phyloP scores from a whole-genome alignment of 2,329 filamentous ascomycete genomes.

The Alternaria burnsii region DNA sequence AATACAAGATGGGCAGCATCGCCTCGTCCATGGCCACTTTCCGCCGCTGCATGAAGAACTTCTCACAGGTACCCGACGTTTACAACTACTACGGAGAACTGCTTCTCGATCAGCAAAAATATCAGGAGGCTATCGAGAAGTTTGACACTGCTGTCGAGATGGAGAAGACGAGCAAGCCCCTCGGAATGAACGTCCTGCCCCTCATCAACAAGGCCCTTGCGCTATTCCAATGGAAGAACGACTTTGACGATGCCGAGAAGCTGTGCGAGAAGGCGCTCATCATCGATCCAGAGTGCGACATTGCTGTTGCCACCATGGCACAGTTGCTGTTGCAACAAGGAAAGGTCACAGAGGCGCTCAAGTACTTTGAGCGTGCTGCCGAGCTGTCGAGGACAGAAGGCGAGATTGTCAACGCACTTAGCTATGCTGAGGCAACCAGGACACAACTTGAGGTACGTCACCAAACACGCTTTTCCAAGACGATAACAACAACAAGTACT shows the following conservation, averaged over 20 bases:
- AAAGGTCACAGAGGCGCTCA: conserved; percentile 92
- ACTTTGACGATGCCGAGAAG: conserved; percentile 93
- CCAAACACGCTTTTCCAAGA: background rate
- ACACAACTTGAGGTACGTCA: conserved; percentile 79
- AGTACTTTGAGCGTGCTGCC: conserved; percentile 96
- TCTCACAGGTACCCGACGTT: conserved; percentile 93
- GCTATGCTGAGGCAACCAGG: conserved; percentile 94
- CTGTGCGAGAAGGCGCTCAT: conserved; percentile 97
- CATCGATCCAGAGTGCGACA: conserved; percentile 98
- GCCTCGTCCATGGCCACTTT: conserved; percentile 99
- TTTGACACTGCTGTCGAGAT: conserved; percentile 99
- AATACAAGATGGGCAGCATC: conserved; percentile 99
- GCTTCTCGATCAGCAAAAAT: conserved; percentile 95
- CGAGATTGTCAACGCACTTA: conserved; percentile 95
- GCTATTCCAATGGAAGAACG: conserved; percentile 97
- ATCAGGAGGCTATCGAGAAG: conserved; percentile 93
- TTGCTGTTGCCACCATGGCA: conserved; percentile 98
- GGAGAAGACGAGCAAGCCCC: conserved; percentile 92
- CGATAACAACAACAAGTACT: background rate
- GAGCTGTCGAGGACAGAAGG: conserved; percentile 93
- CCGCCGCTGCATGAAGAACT: conserved; percentile 97
- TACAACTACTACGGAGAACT: conserved; percentile 99
- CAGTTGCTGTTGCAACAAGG: conserved; percentile 97
- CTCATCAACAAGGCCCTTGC: conserved; percentile 98
- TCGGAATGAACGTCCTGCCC: conserved; percentile 96